These are phyloP conservation scores for Barnettozyma vustinii DNA, from an alignment of 805 yeast genomes.

Conservation along the genomic window DNA sequence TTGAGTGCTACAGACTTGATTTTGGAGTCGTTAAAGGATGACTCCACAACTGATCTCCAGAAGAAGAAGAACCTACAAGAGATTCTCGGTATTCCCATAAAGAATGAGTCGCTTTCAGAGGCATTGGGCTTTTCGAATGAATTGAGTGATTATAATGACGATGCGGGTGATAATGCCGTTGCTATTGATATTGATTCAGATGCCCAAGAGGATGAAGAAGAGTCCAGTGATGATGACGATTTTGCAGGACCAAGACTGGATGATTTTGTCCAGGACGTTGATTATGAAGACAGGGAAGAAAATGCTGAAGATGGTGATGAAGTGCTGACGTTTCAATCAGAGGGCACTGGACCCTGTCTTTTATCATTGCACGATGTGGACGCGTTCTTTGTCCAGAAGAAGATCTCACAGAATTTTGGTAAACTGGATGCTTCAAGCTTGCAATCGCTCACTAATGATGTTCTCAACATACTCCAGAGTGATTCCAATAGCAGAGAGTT, in stretches of 20 bases:
- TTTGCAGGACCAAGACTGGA: slow-evolving; percentile 29
- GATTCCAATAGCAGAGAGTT: slow-evolving; percentile 36
- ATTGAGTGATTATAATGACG: slow-evolving; percentile 44
- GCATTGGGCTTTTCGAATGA: slow-evolving; percentile 35
- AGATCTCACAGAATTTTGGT: slow-evolving; percentile 31
- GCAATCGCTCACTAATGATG: slow-evolving; percentile 35
- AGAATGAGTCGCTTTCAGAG: slow-evolving; percentile 26
- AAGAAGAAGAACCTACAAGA: slow-evolving; percentile 43
- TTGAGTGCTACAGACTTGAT: slow-evolving; percentile 67
- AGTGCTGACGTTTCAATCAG: slow-evolving; percentile 17
- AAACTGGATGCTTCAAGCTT: slow-evolving; percentile 35
- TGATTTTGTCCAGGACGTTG: slow-evolving; percentile 23
- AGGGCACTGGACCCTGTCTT: slow-evolving; percentile 3
- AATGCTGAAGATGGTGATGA: slow-evolving; percentile 20
- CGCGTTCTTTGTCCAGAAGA: slow-evolving; percentile 49
- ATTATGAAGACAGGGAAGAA: slow-evolving; percentile 18
- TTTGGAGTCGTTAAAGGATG: slow-evolving; percentile 48
- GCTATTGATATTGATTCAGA: slow-evolving; percentile 27
- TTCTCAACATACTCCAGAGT: slow-evolving; percentile 36
- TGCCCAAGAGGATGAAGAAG: slow-evolving; percentile 26
- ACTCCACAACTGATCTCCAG: slow-evolving; percentile 36
- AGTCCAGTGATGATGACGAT: slow-evolving; percentile 28
- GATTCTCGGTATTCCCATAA: slow-evolving; percentile 32
- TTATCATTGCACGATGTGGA: slow-evolving; percentile 38
- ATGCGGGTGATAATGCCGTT: slow-evolving; percentile 33